These are phyloP conservation scores for Cicer bijugum DNA, from an alignment of 306 rosid genomes.

Conservation along the genomic window DNA sequence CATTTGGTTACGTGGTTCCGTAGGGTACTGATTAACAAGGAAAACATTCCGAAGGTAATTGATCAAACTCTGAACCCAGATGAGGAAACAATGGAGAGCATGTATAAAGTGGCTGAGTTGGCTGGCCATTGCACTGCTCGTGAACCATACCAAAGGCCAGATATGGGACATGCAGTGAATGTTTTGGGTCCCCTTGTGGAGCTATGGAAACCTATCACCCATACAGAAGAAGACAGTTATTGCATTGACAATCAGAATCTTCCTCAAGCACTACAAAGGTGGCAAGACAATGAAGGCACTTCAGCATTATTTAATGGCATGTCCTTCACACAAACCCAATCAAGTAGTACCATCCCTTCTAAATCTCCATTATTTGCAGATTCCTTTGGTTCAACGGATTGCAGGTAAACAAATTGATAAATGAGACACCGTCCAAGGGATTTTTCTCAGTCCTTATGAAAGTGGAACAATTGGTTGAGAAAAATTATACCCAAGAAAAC, in stretches of 20 bases:
- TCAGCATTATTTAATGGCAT: slow-evolving; percentile 66
- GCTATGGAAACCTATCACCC: slow-evolving; percentile 73
- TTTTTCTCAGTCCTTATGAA: slow-evolving; percentile 11
- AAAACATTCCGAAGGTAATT: slow-evolving; percentile 83
- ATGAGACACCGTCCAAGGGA: slow-evolving; percentile 8
- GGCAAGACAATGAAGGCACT: slow-evolving; percentile 96
- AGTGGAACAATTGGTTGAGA: slow-evolving; percentile 25
- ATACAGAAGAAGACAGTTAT: slow-evolving; percentile 58
- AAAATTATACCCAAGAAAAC: slow-evolving; percentile 11
- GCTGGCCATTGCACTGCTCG: slow-evolving; percentile 91
- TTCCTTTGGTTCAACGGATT: slow-evolving; percentile 73
- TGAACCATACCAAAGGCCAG: slow-evolving; percentile 89
- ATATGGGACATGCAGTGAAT: slow-evolving; percentile 92
- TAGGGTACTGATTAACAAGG: slow-evolving; percentile 75
- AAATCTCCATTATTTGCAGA: slow-evolving; percentile 80
- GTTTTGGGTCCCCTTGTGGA: slow-evolving; percentile 77
- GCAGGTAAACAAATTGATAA: slow-evolving; percentile 55
- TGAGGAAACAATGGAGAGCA: slow-evolving; percentile 91
- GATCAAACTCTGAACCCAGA: slow-evolving; percentile 74
- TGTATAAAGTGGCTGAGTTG: slow-evolving; percentile 84
- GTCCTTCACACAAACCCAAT: slow-evolving; percentile 73
- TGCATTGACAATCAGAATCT: slow-evolving; percentile 68
- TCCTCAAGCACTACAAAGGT: slow-evolving; percentile 79
- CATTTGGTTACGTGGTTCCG: slow-evolving; percentile 93
- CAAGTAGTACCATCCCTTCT: slow-evolving; percentile 68